Evolutionary conservation across 164 flowering plant species (phyloP).

Genomic region (Cinnamomum chago): DNA sequence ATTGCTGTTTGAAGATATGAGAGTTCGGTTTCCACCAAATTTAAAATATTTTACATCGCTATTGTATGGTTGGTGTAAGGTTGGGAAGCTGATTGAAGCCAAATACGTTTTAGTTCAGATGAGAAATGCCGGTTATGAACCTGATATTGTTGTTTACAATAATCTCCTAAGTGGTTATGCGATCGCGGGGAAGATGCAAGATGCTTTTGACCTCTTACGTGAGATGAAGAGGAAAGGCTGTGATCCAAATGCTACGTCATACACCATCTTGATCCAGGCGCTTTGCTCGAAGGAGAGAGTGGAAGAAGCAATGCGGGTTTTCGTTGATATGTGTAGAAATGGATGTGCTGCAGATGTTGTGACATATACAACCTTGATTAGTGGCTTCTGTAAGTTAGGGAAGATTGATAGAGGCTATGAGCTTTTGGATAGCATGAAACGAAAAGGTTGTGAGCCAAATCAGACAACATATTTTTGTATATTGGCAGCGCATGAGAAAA

Average conservation of each 20-base stretch:
- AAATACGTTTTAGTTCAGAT: slow-evolving; percentile 71
- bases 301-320: slow-evolving; percentile 75
- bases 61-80: slow-evolving; percentile 83
- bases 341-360: slow-evolving; percentile 80
- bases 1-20: slow-evolving; percentile 73
- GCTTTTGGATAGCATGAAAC: slow-evolving; percentile 67
- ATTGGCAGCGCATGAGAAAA: slow-evolving; percentile 79
- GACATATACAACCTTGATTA: slow-evolving; percentile 72
- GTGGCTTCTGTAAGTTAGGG: slow-evolving; percentile 87
- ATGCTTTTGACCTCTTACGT: slow-evolving; percentile 62
- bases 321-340: slow-evolving; percentile 57
- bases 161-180: slow-evolving; percentile 74
- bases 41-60: slow-evolving; percentile 78
- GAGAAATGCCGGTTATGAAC: slow-evolving; percentile 72
- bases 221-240: slow-evolving; percentile 76
- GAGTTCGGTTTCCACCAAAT: slow-evolving; percentile 49
- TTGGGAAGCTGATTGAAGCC: slow-evolving; percentile 89
- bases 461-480: slow-evolving; percentile 61
- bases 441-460: slow-evolving; percentile 54
- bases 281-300: slow-evolving; percentile 59
- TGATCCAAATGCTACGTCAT: slow-evolving; percentile 74
- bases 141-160: slow-evolving; percentile 79
- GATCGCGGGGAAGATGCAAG: slow-evolving; percentile 59
- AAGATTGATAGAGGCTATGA: slow-evolving; percentile 62
- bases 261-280: slow-evolving; percentile 72